Percentiles rank a stretch among this genome's conserved stretches.
Evolutionary conservation across 1,284 basidiomycete species (phyloP).

Genomic region (Moniliella sp.): DNA sequence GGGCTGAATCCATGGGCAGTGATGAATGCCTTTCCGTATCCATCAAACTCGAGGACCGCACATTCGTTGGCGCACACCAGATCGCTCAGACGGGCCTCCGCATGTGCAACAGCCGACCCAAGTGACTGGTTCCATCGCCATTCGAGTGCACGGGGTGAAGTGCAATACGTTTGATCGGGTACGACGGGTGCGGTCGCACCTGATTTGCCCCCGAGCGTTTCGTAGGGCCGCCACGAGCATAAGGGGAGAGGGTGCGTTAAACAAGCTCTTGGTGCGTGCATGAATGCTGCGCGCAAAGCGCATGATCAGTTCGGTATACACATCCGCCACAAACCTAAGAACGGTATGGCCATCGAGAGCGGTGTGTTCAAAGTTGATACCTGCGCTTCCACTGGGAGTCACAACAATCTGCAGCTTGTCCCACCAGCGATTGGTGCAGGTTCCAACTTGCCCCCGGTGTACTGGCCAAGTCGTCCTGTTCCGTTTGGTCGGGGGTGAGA

Average conservation of each 20-base stretch:
- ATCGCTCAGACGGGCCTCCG: slow-evolving; percentile 78
- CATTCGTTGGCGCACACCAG: slow-evolving; percentile 95
- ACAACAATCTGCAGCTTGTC: slow-evolving; percentile 33
- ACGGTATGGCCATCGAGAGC: slow-evolving; percentile 69
- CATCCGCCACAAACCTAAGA: slow-evolving; percentile 60
- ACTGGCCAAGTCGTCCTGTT: too few species aligned
- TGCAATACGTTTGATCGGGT: slow-evolving; percentile 56
- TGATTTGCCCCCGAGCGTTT: slow-evolving; percentile 4
- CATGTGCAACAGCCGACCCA: slow-evolving; percentile 65
- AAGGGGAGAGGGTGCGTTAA: slow-evolving; percentile 70
- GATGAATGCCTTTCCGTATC: slow-evolving; percentile 60
- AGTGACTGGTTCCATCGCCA: slow-evolving; percentile 69
- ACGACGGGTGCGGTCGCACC: slow-evolving; percentile 7
- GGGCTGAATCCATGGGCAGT: slow-evolving; percentile 41
- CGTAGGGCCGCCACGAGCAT: slow-evolving; percentile 52
- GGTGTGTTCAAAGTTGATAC: slow-evolving; percentile 97
- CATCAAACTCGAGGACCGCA: slow-evolving; percentile 64
- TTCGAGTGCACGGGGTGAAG: slow-evolving; percentile 77
- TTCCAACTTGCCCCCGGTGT: slow-evolving; percentile 74
- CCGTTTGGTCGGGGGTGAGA: too few species aligned
- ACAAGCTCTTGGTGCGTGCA: slow-evolving; percentile 40
- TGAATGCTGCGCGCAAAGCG: slow-evolving; percentile 82
- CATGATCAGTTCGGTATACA: slow-evolving; percentile 88
- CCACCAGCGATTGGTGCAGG: slow-evolving; percentile 87
- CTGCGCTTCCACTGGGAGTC: slow-evolving; percentile 57